A percentile compares a stretch with the other conserved stretches of the same genome.
These are phyloP conservation scores for Ophiosphaerella narmari DNA, from an alignment of 2,329 filamentous ascomycete genomes.

Conservation along the genomic window DNA sequence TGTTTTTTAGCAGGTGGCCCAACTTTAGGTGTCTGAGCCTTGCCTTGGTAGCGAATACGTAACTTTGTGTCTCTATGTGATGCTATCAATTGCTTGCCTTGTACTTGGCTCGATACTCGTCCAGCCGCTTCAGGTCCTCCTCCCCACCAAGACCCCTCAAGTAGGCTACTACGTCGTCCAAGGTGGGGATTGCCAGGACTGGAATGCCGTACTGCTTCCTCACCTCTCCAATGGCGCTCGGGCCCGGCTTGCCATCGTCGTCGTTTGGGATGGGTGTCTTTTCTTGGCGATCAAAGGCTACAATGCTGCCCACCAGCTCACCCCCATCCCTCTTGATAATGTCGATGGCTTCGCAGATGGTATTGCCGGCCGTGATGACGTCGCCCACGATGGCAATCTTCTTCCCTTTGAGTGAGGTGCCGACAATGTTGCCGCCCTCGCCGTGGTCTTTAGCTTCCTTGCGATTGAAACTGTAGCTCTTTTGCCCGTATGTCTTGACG, in stretches of 20 bases:
- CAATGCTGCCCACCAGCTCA: constrained; percentile 81
- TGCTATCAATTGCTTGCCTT: constrained; percentile 42
- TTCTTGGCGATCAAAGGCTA: constrained; percentile 87
- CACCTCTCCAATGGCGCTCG: constrained; percentile 85
- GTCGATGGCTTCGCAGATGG: constrained; percentile 87
- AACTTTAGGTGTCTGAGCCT: too few relatives aligned
- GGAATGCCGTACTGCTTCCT: constrained; percentile 82
- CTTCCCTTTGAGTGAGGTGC: constrained; percentile 82
- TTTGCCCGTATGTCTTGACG: constrained; percentile 65
- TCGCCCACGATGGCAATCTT: constrained; percentile 90
- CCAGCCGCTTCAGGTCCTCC: constrained; percentile 50
- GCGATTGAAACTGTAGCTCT: constrained; percentile 89
- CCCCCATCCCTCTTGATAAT: constrained; percentile 89
- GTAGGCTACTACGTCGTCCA: constrained; percentile 72
- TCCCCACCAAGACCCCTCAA: constrained; percentile 50
- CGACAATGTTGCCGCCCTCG: constrained; percentile 91
- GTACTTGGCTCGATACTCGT: constrained; percentile 49
- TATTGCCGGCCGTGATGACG: constrained; percentile 93
- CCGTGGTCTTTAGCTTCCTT: constrained; percentile 97
- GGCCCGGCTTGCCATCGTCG: constrained; percentile 70
- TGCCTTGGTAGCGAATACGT: too few relatives aligned
- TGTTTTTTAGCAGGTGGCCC: too few relatives aligned
- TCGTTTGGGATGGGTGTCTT: constrained; percentile 66
- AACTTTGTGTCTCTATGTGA: too few relatives aligned
- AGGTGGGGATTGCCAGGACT: constrained; percentile 79